Evolutionary conservation across 306 rosid genomes (phyloP).

Genomic region (Malus fusca): DNA sequence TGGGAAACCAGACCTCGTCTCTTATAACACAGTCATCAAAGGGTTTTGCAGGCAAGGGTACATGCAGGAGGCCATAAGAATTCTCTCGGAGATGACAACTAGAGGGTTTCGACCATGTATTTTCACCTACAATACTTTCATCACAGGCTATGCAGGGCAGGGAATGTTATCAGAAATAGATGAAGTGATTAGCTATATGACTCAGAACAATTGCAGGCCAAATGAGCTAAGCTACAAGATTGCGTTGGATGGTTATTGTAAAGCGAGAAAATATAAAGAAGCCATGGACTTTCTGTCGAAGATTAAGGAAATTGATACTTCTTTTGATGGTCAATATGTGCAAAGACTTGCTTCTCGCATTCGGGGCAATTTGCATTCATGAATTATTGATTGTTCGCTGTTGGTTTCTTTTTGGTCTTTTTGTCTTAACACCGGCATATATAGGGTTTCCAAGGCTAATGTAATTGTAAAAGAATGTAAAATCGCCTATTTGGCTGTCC

Average conservation of each 20-base stretch:
- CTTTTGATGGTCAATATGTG: conserved; percentile 43
- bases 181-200: conserved; percentile 83
- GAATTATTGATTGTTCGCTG: conserved; percentile 14
- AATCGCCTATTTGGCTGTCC: not conserved
- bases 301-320: conserved; percentile 50
- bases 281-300: conserved; percentile 65
- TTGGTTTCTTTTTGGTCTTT: too few relatives aligned
- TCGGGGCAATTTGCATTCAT: conserved; percentile 30
- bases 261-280: conserved; percentile 51
- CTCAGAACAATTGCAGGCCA: conserved; percentile 69
- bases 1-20: conserved; percentile 67
- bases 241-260: conserved; percentile 75
- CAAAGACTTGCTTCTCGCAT: conserved; percentile 62
- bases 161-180: conserved; percentile 67
- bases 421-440: too few relatives aligned
- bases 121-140: conserved; percentile 83
- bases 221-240: conserved; percentile 84
- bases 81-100: conserved; percentile 66
- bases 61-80: conserved; percentile 81
- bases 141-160: conserved; percentile 59
- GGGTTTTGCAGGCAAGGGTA: conserved; percentile 87
- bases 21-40: conserved; percentile 80
- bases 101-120: conserved; percentile 74
- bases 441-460: too few relatives aligned
- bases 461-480: too few relatives aligned